These are phyloP conservation scores for Eucommia ulmoides DNA, from an alignment of 257 asterid genomes.

Conservation along the genomic window DNA sequence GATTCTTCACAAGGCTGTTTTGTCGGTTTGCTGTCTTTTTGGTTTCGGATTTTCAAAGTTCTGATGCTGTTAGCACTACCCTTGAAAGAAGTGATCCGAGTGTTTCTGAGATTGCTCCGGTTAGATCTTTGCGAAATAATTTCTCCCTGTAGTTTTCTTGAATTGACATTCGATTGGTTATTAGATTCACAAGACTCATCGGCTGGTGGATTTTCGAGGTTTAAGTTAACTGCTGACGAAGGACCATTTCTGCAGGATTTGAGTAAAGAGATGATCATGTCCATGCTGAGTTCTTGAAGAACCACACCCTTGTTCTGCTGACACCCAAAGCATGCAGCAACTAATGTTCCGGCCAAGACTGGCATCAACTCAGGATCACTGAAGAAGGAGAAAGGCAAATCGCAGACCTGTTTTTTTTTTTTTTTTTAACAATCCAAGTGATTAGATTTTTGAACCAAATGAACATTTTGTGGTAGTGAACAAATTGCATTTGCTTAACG, in stretches of 20 bases:
- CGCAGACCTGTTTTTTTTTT: constrained; percentile 96
- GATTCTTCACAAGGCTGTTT: constrained; percentile 54
- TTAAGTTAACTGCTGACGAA: constrained; percentile 4
- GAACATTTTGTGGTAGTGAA: too few species aligned
- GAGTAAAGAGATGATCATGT: constrained; percentile 83
- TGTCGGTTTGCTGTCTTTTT: constrained; percentile 39
- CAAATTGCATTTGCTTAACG: too few species aligned
- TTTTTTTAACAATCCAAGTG: too few species aligned
- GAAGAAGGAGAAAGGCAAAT: constrained; percentile 86
- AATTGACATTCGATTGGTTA: constrained; percentile 29
- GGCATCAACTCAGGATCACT: constrained; percentile 95
- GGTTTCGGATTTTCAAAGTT: constrained; percentile 36
- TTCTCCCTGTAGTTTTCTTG: constrained; percentile 37
- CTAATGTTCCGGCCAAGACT: constrained; percentile 61
- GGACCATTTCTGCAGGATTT: constrained; percentile 54
- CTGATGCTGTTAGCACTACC: constrained; percentile 19
- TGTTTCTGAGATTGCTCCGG: constrained; percentile 24
- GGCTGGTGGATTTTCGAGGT: constrained; percentile 13
- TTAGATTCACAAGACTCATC: constrained; percentile 35
- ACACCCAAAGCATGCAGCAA: constrained; percentile 84
- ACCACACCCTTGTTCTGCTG: constrained; percentile 86
- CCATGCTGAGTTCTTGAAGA: constrained; percentile 93
- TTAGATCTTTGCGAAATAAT: constrained; percentile 25
- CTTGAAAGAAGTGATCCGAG: constrained; percentile 40
- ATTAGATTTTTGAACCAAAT: too few species aligned